Evolutionary conservation across 495 filamentous ascomycete genomes (phyloP).

Genomic region (Cetradonia linearis): DNA sequence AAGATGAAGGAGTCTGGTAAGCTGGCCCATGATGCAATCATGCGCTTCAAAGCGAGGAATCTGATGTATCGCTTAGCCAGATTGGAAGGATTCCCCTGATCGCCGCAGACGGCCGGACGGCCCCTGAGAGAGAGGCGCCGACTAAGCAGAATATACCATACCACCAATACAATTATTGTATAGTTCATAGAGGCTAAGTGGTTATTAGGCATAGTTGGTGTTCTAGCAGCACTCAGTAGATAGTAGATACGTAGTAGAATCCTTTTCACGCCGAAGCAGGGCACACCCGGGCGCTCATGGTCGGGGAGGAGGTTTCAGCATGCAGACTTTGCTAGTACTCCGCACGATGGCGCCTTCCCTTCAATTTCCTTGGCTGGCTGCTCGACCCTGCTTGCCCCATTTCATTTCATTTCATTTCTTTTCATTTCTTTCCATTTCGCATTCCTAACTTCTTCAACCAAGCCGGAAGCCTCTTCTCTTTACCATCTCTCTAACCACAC

Average conservation of each 20-base stretch:
- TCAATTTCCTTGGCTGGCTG: slow-evolving; percentile 8
- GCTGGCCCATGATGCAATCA: no score
- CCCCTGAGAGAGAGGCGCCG: neutral
- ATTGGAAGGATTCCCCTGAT: no score
- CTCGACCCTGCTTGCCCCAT: no score
- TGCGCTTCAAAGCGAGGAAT: no score
- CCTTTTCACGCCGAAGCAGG: neutral
- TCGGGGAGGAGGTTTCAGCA: neutral
- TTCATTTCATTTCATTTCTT: slow-evolving; percentile 19
- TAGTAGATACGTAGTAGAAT: neutral
- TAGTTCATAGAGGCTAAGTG: no score
- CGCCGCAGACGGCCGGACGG: neutral
- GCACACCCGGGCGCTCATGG: neutral
- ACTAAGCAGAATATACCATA: neutral
- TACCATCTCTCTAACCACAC: slow-evolving; percentile 7
- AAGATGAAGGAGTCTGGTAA: no score
- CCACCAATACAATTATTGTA: no score
- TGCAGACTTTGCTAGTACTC: neutral
- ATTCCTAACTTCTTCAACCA: neutral
- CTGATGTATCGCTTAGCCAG: no score
- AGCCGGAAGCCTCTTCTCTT: neutral
- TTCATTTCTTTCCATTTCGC: slow-evolving; percentile 13
- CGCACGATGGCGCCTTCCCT: neutral
- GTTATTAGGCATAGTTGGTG: no score
- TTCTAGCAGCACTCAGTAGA: neutral